Evolutionary conservation across 177 flowering plant genomes (phyloP), one percentile per base, ranked within the genome.

Genomic region (Vitis hybrid): DNA sequence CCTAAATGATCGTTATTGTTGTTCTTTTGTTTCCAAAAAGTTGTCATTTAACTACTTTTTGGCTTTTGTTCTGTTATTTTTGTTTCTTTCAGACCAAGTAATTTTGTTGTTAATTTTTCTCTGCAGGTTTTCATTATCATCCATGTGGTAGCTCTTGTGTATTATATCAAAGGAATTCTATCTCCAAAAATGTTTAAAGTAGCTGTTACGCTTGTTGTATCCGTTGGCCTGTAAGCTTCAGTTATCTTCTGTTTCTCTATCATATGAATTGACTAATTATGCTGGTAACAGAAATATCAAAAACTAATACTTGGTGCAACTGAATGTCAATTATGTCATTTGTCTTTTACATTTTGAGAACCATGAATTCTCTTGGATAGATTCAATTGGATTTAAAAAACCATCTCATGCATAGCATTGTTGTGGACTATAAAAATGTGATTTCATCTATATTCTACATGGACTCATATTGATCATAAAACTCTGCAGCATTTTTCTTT

Each of bases 71-170:
- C 18, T 65, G 11, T 65, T 7, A 5, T 59, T 0, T 54, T 49
- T 17, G 1, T 33, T 60, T 11, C 3, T 11, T 38, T 44, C 22
- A 22, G 33, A 3, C 7, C 19, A 28, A 52, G 73, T 49, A 57
- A 11, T 58, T 22, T 18, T 73, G 13, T n/a, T 47, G 2, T 24
- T 58, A 17, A 54, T 65, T 59, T 56, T 69, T 2, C 59, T 71
- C 59, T 75, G 73, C 89, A 96, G 99, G 97, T 96, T 78, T 96
- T 96, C 74, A 94, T 96, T 69, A 82, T 96, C 71, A 82, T 96
- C 68, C 94, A 96, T 80, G 98, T 96, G 77, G 99, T 96, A 80
- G 97, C 97, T 65, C 87, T 96, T 78, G 98, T 89, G 53, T 86
- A 96, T 74, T 94, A 94, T 67, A 86, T 94, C 80, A 96, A 85